Evolutionary conservation across 2,329 filamentous ascomycete genomes (phyloP).

Genomic region (Neopestalotiopsis clavispora): DNA sequence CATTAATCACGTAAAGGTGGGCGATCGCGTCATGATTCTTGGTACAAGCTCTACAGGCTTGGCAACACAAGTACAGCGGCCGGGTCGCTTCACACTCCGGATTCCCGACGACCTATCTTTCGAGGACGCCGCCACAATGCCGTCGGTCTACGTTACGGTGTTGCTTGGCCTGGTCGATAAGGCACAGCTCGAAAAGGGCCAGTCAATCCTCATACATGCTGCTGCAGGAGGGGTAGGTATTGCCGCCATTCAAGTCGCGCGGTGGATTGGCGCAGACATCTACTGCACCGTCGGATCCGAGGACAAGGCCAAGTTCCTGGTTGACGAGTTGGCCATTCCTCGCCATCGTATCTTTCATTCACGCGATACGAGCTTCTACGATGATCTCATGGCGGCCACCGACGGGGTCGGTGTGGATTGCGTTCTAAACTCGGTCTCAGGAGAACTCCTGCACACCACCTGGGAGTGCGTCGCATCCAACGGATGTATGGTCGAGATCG

Average conservation of each 20-base stretch:
- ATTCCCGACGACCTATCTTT: neutral
- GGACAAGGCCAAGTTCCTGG: constrained; percentile 30
- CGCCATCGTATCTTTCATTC: constrained; percentile 42
- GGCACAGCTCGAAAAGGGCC: neutral
- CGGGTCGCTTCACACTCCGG: neutral
- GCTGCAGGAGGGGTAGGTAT: constrained; percentile 21
- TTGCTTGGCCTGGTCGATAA: neutral
- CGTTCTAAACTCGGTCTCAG: constrained; percentile 28
- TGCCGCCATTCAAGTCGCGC: constrained; percentile 15
- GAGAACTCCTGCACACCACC: constrained; percentile 28
- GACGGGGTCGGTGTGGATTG: constrained; percentile 29
- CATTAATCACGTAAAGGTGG: no score
- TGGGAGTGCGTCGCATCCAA: constrained; percentile 35
- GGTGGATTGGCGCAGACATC: constrained; percentile 23
- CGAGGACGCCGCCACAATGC: neutral
- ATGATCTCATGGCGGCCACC: constrained; percentile 25
- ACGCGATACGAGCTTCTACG: constrained; percentile 33
- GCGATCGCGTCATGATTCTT: constrained; percentile 23
- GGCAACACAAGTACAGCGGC: constrained; percentile 23
- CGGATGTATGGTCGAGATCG: constrained; percentile 37
- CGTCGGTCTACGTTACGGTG: constrained; percentile 23
- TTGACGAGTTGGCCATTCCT: constrained; percentile 28
- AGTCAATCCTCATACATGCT: constrained; percentile 24
- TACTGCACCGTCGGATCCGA: constrained; percentile 32
- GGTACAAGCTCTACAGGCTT: constrained; percentile 26